Percentiles rank a stretch among this genome's conserved stretches.
Evolutionary conservation across 2,329 filamentous ascomycete genomes (phyloP).

Genomic region (Pseudogymnoascus sp.): DNA sequence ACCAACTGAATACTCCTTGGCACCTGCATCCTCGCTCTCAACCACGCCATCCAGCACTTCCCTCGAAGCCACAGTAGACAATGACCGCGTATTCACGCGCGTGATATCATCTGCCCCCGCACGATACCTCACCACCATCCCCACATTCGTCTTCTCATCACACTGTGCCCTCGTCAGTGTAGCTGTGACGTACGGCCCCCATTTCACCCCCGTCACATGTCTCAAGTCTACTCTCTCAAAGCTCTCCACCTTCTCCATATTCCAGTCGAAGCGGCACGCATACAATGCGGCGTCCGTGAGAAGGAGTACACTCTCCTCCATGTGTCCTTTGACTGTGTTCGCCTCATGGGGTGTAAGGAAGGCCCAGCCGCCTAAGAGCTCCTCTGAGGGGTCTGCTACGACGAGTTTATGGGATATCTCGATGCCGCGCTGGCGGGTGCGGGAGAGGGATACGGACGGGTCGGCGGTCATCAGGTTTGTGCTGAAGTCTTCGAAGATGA

Average conservation of each 20-base stretch:
- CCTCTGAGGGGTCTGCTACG: constrained; percentile 72
- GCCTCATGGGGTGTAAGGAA: constrained; percentile 66
- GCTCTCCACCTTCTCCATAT: constrained; percentile 83
- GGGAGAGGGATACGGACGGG: constrained; percentile 76
- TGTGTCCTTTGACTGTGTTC: constrained; percentile 61
- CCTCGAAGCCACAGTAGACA: constrained; percentile 45
- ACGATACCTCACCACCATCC: constrained; percentile 70
- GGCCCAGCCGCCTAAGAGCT: constrained; percentile 84
- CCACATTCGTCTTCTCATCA: constrained; percentile 73
- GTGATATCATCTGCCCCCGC: constrained; percentile 62
- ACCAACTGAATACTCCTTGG: neutral
- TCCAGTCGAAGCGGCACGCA: constrained; percentile 88
- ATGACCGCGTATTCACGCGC: constrained; percentile 75
- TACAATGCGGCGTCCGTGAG: constrained; percentile 81
- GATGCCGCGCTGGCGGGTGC: constrained; percentile 80
- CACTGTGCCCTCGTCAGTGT: constrained; percentile 70
- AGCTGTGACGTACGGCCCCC: constrained; percentile 84
- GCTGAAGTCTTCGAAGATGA: constrained; percentile 91
- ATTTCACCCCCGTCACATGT: constrained; percentile 63
- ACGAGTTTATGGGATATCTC: constrained; percentile 83
- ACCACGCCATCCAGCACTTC: constrained; percentile 14
- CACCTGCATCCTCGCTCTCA: constrained; percentile 7
- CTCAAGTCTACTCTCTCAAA: constrained; percentile 79
- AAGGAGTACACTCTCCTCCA: constrained; percentile 82
- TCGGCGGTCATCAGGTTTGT: constrained; percentile 88